These are phyloP conservation scores for Penicillium decumbens DNA, from an alignment of 2,329 filamentous ascomycete species.

Conservation along the genomic window DNA sequence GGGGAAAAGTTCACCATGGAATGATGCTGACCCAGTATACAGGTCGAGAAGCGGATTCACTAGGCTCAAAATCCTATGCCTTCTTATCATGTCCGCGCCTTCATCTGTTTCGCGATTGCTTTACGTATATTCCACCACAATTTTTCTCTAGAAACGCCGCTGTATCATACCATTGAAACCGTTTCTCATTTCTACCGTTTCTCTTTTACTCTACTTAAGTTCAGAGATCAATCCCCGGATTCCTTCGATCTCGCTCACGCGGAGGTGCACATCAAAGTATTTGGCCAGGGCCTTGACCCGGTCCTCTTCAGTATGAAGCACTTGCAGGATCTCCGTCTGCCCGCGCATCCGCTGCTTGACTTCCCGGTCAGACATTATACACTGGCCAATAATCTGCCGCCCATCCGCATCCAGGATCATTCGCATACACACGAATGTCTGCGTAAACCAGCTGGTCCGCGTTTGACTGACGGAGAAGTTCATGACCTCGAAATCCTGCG, in stretches of 20 bases:
- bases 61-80: conserved; percentile 28
- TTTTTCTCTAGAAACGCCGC: conserved; percentile 18
- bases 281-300: conserved; percentile 50
- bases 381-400: conserved; percentile 49
- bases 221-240: conserved; percentile 51
- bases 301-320: conserved; percentile 51
- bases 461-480: conserved; percentile 54
- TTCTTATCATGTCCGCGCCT: conserved; percentile 21
- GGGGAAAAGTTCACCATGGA: neutral
- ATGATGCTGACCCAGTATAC: conserved; percentile 18
- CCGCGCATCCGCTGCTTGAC: conserved; percentile 54
- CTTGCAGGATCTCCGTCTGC: conserved; percentile 46
- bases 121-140: conserved; percentile 25
- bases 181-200: neutral
- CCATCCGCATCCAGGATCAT: conserved; percentile 51
- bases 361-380: conserved; percentile 49
- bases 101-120: conserved; percentile 15
- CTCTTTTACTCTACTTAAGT: conserved; percentile 29
- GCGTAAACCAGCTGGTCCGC: conserved; percentile 52
- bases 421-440: conserved; percentile 50
- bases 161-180: conserved; percentile 22
- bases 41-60: conserved; percentile 42
- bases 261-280: conserved; percentile 52
- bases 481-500: conserved; percentile 58
- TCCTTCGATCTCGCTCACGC: conserved; percentile 47